Evolutionary conservation across 257 asterid genomes (phyloP).

Genomic region (Przewalskia tangutica): DNA sequence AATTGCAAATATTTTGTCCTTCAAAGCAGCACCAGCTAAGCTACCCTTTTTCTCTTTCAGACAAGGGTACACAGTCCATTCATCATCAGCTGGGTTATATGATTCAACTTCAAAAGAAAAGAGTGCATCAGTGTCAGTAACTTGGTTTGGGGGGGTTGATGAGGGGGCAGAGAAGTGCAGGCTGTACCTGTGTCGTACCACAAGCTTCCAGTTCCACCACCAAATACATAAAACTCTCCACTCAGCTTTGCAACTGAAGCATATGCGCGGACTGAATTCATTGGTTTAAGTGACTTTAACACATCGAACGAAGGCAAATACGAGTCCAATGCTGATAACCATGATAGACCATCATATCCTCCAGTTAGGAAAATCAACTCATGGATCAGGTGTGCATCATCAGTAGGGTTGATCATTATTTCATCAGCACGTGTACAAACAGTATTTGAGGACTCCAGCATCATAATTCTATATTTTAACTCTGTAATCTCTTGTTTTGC

Average conservation of each 20-base stretch:
- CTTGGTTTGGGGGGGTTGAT: not conserved
- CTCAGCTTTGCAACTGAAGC: slow-evolving; percentile 48
- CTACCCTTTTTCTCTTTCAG: slow-evolving; percentile 54
- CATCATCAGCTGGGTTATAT: slow-evolving; percentile 41
- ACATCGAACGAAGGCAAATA: slow-evolving; percentile 58
- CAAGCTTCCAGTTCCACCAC: slow-evolving; percentile 57
- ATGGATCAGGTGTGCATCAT: slow-evolving; percentile 24
- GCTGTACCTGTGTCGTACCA: slow-evolving; percentile 69
- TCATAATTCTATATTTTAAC: slow-evolving; percentile 31
- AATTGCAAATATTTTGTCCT: slow-evolving; percentile 59
- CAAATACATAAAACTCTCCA: slow-evolving; percentile 61
- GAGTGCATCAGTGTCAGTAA: not conserved
- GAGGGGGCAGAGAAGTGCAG: not conserved
- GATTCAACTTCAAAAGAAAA: slow-evolving; percentile 60
- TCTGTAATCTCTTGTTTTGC: slow-evolving; percentile 50
- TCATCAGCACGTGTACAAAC: slow-evolving; percentile 20
- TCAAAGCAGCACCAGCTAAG: slow-evolving; percentile 59
- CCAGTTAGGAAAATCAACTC: slow-evolving; percentile 58
- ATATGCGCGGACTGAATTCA: slow-evolving; percentile 53
- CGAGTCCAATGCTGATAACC: slow-evolving; percentile 52
- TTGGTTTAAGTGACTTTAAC: slow-evolving; percentile 50
- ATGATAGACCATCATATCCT: slow-evolving; percentile 66
- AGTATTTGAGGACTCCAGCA: slow-evolving; percentile 36
- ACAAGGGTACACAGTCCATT: slow-evolving; percentile 55
- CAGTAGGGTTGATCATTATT: slow-evolving; percentile 17